These are phyloP conservation scores for Aspergillus egyptiacus DNA, from an alignment of 495 filamentous ascomycete species.

Conservation along the genomic window DNA sequence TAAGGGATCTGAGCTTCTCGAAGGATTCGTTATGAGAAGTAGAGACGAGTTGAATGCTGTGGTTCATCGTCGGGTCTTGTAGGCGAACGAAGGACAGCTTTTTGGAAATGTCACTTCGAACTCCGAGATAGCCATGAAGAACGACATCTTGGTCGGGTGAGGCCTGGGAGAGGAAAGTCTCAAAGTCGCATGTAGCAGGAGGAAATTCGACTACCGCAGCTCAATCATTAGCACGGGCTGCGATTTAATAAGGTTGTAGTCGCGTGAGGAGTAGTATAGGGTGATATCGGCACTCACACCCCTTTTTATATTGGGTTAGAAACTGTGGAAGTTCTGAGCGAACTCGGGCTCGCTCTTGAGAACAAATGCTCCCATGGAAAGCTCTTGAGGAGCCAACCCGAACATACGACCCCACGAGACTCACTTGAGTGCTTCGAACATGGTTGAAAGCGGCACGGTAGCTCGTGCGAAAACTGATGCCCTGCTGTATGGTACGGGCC, in stretches of 20 bases:
- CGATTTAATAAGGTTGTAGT: background rate
- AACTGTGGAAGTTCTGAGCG: conserved; percentile 21
- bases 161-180: conserved; percentile 36
- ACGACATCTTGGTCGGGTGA: conserved; percentile 46
- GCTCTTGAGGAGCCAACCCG: conserved; percentile 13
- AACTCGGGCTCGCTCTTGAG: conserved; percentile 20
- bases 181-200: conserved; percentile 41
- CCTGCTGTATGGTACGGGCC: conserved; percentile 18
- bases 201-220: conserved; percentile 46
- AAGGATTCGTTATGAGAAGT: conserved; percentile 38
- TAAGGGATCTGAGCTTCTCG: conserved; percentile 42
- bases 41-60: conserved; percentile 50
- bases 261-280: too few relatives aligned
- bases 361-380: conserved; percentile 24
- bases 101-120: conserved; percentile 55
- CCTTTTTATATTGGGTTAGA: conserved; percentile 43
- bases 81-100: conserved; percentile 65
- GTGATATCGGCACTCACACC: conserved; percentile 36
- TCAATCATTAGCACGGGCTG: background rate
- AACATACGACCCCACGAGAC: conserved; percentile 12
- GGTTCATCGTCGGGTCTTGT: conserved; percentile 41
- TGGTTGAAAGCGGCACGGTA: conserved; percentile 40
- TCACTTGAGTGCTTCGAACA: conserved; percentile 22
- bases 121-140: conserved; percentile 68
- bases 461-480: conserved; percentile 27